Base-by-base conservation (phyloP, 176 grass and related monocot genomes). In the Elymus sibiricus region DNA sequence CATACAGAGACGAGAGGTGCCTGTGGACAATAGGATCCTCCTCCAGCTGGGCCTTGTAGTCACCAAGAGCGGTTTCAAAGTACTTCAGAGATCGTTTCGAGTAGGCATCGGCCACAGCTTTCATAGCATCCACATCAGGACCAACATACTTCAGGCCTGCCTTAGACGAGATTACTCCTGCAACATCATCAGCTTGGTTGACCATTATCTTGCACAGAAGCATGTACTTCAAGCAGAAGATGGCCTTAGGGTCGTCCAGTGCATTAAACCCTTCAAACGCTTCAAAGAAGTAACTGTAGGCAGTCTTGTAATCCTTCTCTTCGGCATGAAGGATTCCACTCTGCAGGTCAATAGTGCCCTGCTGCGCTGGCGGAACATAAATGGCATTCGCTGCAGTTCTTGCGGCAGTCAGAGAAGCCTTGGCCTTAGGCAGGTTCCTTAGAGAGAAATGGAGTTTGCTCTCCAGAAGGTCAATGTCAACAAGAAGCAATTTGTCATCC, bases 251-350 rank as follows among this genome's bases (percentile, higher is more conserved):
- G 31, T 76, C 74, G 15, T 76, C 74, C 46, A 76, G 74, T 13
- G 74, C 74, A 55, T 76, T 76, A 47, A 76, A 76, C 31, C 27
- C 44, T 76, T 76, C 74, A 55, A 92, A 94, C 35, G 95, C 95
- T 85, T 97, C 95, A 38, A 97, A 94, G 79, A 94, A 97, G 83
- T 97, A 97, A 83, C 95, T 94, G 80, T 97, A 97, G 14, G 74
- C 92, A 43, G 92, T 97, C 78, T 97, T 97, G 80, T 97, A 94
- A 65, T 94, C 95, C 81, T 97, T 97, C 70, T 97, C 95, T 70
- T 97, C 95, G 1, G 90, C 95, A 87, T 94, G 92, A 66, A 97
- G 92, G 67, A 97, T 94, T 9, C 53, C 53, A 42, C 90, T 94
- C 78, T 94, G 92, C 75, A 92, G 79, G 86, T 97, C 94, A 67